Base-by-base conservation (phyloP, 2,329 filamentous ascomycete genomes). In the Claviceps capensis region DNA sequence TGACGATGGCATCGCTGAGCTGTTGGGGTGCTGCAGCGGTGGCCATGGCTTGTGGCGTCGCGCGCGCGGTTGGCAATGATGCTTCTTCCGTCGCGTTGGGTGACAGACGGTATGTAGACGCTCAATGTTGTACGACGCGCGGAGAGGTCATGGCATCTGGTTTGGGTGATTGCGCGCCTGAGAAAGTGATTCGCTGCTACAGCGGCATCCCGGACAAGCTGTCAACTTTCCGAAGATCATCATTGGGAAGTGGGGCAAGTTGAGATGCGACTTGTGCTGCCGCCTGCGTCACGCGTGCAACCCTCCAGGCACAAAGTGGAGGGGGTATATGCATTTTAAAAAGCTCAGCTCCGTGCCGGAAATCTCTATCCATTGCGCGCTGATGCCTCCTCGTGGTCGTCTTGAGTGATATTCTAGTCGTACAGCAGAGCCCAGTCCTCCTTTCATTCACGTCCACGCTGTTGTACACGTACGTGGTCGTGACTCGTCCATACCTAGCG, bases 1-100 rank as follows among this genome's bases (percentile, higher is more conserved):
- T 59, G 9, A 72, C 62, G 23, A 73, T 63, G 30, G 68, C 69
- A 46, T 70, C 60, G 58, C 69, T 67, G 4, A 73, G 61, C 53
- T 63, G 61, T 49, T 62, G 57, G 5, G 67, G 26, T 3, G 63
- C 64, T 17, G 61, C 55, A 7, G 59, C 52, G 14, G 63, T 48
- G 52, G 65, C 59, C 67, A 72, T 67, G 58, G 51, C 52, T 50
- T 22, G 23, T 30, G 7, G 14, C 16, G 42, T 34, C 30, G 48
- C 40, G 30, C 30, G 30, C n/a, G 40, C 8, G 22, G 2, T 26
- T 14, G 43, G 7, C 41, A 41, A 34, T 22, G 13, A 16, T 36
- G 13, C 11, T 30, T 49, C 5, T 8, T 36, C n/a, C 22, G n/a
- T 23, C 22, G 19, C 36, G 19, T 48, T 22, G 22, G 38, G 19